Base-by-base conservation (phyloP, 2,329 filamentous ascomycete genomes). In the Camillea tinctor region DNA sequence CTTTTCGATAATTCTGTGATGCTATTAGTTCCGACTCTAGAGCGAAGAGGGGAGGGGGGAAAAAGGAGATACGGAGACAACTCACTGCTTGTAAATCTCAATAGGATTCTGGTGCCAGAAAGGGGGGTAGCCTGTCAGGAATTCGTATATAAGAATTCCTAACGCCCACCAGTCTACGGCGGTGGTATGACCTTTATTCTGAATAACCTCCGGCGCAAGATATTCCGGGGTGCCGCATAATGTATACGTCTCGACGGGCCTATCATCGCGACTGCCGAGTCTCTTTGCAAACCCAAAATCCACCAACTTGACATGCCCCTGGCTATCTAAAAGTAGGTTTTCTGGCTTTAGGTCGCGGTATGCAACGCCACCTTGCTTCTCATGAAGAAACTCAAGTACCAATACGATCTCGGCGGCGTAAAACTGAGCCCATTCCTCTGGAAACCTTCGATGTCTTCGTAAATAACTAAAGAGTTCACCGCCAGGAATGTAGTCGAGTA, bases 141-240 rank as follows among this genome's bases (percentile, higher is more conserved):
- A 94, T 72, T 95, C 91, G 74, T 92, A 94, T 60, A 94, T 88
- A 59, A 95, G 76, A 66, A 94, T 93, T 23, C 91, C 91, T 66
- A 95, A 81, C 0, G 91, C 91, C 91, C 91, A 94, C 91, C 91
- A 94, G 78, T 94, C 91, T 40, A 94, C 91, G 15, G 91, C 90
- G 2, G 85, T 87, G 2, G 85, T 88, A 71, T 89, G 87, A 13
- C 89, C 91, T 72, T 91, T 92, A 73, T 92, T 93, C 66, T 92
- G 86, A 67, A 94, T 93, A 50, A 94, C 91, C 77, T 94, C 91
- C 4, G 91, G 91, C 1, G 91, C 91, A 52, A 94, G 85, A 73
- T 94, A 94, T 72, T 94, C 91, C 52, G 91, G 91, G 1, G 91
- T 94, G 55, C 91, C 91, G 75, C 91, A 94, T 24, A 94, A 82